Evolutionary conservation across 2,329 filamentous ascomycete species (phyloP).

Genomic region (Diaporthe australafricana): DNA sequence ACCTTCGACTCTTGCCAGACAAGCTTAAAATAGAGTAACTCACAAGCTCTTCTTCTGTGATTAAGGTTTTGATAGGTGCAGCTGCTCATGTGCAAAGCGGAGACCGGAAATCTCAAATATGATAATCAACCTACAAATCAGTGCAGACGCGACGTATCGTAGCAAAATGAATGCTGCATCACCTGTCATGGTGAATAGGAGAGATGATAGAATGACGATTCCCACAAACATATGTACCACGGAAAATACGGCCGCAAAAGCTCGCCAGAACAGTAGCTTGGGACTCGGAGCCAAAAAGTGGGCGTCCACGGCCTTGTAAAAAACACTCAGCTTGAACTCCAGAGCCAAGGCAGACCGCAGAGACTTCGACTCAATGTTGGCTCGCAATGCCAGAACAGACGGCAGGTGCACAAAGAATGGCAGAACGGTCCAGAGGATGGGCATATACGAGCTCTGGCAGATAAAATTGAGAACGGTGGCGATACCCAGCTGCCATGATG

Average conservation of each 20-base stretch:
- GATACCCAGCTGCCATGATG: background rate
- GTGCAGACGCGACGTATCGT: background rate
- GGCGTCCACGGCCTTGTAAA: background rate
- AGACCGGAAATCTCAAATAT: background rate
- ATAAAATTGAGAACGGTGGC: background rate
- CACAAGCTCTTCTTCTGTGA: background rate
- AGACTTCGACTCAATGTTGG: background rate
- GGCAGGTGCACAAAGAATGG: background rate
- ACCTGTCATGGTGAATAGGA: background rate
- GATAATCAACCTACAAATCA: background rate
- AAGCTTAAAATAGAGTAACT: background rate
- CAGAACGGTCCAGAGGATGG: background rate
- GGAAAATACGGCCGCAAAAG: background rate
- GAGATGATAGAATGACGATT: background rate
- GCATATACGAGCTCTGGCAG: background rate
- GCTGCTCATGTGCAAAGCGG: background rate
- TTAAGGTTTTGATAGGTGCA: background rate
- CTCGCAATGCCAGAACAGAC: background rate
- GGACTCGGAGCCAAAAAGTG: background rate
- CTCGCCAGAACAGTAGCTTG: background rate
- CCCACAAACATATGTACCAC: background rate
- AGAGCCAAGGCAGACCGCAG: background rate
- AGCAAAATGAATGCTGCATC: background rate
- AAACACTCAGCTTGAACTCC: background rate
- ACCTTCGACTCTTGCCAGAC: background rate